Evolutionary conservation across 768 basidiomycete species (phyloP), one percentile per base, ranked within the genome.

Genomic region (Nevesoporus exiguus): DNA sequence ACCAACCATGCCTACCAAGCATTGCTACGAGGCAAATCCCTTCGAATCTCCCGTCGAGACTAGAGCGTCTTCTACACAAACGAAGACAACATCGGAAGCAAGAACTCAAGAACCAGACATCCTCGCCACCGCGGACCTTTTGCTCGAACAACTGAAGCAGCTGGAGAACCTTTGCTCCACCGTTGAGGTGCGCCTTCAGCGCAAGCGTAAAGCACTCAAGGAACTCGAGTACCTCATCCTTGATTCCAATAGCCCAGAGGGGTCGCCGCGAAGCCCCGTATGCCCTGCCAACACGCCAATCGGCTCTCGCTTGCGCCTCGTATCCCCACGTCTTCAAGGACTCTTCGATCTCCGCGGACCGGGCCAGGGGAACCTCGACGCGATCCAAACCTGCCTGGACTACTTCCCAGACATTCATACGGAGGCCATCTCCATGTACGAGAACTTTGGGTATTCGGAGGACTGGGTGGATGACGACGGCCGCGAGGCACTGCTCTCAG

Each of bases 381-480:
- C 57, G 7, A 54, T 47, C 8, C 69, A 69, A 33, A 71, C 45
- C n/a, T 52, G 59, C 22, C 31, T 60, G 3, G 67, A 69, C 19
- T 69, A 65, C 39, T 67, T 9, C 22, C 57, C 62, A 5, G 61
- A 59, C 29, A 50, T 1, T 14, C 43, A 7, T 17, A 15, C 33
- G 9, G 43, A n/a, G 14, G 14, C 21, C 27, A 15, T 25, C 21
- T 51, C 51, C 43, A 36, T 34, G 25, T 34, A 44, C 34, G 57
- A 60, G 34, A 57, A 55, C n/a, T 29, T 25, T 21, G 57, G 51
- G 7, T 54, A 49, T 30, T 50, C 47, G 2, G 56, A 60, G 5
- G 64, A 47, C 29, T 68, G 64, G 64, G 57, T 64, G 1, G 60
- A 71, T 14, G 69, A 70, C 8, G 69, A 68, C 14, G 68, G 68